Evolutionary conservation across 805 yeast species (phyloP).

Genomic region (Candida germanica): DNA sequence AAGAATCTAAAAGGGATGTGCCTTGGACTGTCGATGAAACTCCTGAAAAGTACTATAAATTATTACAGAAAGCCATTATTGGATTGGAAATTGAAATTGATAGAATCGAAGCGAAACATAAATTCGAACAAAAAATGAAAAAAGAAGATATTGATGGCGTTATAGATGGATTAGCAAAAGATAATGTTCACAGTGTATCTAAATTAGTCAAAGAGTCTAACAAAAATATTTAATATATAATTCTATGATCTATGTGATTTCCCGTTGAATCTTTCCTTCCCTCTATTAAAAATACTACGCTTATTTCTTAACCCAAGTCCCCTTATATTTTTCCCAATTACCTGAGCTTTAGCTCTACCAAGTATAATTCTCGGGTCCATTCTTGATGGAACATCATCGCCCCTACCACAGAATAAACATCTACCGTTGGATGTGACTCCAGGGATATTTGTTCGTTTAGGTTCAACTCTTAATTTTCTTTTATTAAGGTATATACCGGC

Average conservation of each 20-base stretch:
- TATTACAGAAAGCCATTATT: constrained; percentile 47
- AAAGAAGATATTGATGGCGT: constrained; percentile 51
- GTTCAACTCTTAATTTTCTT: constrained; percentile 66
- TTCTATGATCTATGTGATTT: too few species aligned
- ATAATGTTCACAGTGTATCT: constrained; percentile 28
- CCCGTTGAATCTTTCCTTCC: too few species aligned
- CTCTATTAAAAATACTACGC: too few species aligned
- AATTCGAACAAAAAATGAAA: constrained; percentile 52
- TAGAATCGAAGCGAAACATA: constrained; percentile 50
- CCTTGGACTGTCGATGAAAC: constrained; percentile 61
- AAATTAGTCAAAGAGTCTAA: constrained; percentile 20
- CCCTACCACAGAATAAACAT: too few species aligned
- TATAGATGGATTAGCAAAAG: constrained; percentile 42
- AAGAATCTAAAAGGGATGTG: constrained; percentile 40
- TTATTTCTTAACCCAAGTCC: constrained; percentile 12
- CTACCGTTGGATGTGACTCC: too few species aligned
- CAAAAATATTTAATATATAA: constrained; percentile 15
- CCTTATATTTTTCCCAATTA: constrained; percentile 39
- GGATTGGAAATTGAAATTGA: constrained; percentile 54
- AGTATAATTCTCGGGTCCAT: too few species aligned
- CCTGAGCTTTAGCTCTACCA: too few species aligned
- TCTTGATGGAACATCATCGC: too few species aligned
- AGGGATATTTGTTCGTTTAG: constrained; percentile 83
- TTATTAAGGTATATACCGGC: constrained; percentile 68
- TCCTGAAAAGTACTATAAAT: constrained; percentile 44